A percentile compares a stretch with the other conserved stretches of the same genome.
Evolutionary conservation across 164 flowering plant species (phyloP).

Genomic region (Dillenia turbinata): DNA sequence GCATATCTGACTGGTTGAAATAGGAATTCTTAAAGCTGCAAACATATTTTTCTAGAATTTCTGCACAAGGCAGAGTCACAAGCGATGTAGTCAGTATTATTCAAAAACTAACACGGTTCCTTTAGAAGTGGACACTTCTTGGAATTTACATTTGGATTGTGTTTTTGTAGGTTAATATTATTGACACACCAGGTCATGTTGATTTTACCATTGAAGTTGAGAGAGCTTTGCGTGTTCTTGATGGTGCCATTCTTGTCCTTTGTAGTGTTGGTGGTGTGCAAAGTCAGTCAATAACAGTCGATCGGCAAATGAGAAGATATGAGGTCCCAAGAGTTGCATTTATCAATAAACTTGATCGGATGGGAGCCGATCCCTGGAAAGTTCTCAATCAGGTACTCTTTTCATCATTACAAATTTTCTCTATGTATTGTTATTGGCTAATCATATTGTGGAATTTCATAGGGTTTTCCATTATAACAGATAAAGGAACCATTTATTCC

Average conservation of each 20-base stretch:
- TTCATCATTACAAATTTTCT: neutral
- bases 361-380: constrained; percentile 99
- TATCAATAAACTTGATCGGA: constrained; percentile 95
- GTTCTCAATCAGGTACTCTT: constrained; percentile 78
- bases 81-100: no score
- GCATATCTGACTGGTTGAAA: no score
- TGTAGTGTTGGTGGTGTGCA: constrained; percentile 99
- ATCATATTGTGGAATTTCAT: neutral
- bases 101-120: no score
- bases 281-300: constrained; percentile 98
- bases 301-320: constrained; percentile 98
- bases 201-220: constrained; percentile 99
- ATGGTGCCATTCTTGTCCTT: constrained; percentile 97
- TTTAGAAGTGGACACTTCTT: no score
- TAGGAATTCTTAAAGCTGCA: no score
- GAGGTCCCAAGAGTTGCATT: constrained; percentile 96
- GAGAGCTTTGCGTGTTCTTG: constrained; percentile 98
- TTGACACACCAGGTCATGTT: constrained; percentile 99
- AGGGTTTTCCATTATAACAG: no score
- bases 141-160: no score
- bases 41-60: no score
- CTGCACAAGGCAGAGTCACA: no score
- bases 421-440: neutral
- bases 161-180: constrained; percentile 79
- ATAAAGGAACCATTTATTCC: no score